Conservation (phyloP, 139 green algal genomes). For the Volvox reticuliferus region DNA sequence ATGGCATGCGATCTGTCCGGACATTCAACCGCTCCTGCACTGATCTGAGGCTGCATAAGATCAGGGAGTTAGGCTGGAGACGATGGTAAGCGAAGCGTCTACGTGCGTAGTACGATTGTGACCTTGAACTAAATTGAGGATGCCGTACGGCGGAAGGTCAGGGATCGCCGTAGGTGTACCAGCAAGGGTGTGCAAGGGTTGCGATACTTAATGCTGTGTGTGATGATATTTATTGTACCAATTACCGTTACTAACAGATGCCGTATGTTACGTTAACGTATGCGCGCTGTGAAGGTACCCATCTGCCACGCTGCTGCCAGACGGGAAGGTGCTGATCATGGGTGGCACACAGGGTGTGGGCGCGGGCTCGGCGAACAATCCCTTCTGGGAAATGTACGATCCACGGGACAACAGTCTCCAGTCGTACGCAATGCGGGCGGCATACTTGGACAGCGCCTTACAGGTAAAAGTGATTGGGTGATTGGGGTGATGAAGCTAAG, state of each 20-base stretch:
- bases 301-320: slow-evolving; percentile 51
- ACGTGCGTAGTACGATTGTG: not conserved
- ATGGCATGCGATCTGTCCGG: slow-evolving; percentile 30
- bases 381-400: slow-evolving; percentile 57
- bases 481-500: too few species aligned
- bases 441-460: slow-evolving; percentile 30
- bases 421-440: not conserved
- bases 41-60: slow-evolving; percentile 3
- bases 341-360: slow-evolving; percentile 58
- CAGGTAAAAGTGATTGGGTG: slow-evolving; percentile 25
- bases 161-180: too few species aligned
- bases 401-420: not conserved
- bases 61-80: slow-evolving; percentile 24
- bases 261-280: not conserved
- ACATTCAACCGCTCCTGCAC: slow-evolving; percentile 14
- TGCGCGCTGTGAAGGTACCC: slow-evolving; percentile 41
- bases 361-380: slow-evolving; percentile 52
- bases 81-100: slow-evolving; percentile 19
- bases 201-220: not conserved
- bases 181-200: too few species aligned
- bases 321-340: slow-evolving; percentile 56
- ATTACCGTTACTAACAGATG: not conserved
- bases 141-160: not conserved
- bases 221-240: not conserved
- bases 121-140: not conserved